Evolutionary conservation across 805 yeast genomes (phyloP), one percentile per base, ranked within the genome.

Genomic region (Wickerhamia fluorescens): DNA sequence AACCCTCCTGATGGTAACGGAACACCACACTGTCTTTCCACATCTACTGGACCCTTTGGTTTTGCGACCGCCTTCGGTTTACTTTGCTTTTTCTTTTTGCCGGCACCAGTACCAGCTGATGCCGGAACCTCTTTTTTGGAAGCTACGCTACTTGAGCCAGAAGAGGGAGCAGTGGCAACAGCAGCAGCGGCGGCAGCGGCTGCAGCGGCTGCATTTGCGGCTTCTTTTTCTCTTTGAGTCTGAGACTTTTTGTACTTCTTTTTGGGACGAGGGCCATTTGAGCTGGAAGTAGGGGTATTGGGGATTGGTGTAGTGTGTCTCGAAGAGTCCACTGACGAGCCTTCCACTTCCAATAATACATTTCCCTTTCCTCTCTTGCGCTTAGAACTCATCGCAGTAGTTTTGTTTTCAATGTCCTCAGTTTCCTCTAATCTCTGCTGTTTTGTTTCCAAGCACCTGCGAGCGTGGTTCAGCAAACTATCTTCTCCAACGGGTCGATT

Each of bases 11-110:
- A 82, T 0, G 95, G 87, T 36, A 92, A 61, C 5, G 85, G 82
- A 8, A 92, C 97, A 54, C 98, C 98, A 66, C 98, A 92, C 57
- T 92, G 97, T 41, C 74, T 75, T 48, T 87, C 94, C 27, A 87
- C 94, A 53, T 87, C 94, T 14, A 87, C 87, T 4, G 95, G 88
- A 15, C 88, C 80, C 56, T 83, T 72, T 34, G 77, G 66, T 54
- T 81, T 77, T 27, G 75, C 56, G 24, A 67, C 54, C 18, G 73
- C 28, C 35, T 60, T 62, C 10, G 58, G 51, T 27, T 55, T 52
- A 9, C 53, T 39, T 13, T 38, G 51, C 44, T 71, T 62, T 35
- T 53, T 46, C 38, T 56, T 58, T 36, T 50, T 53, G 7, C 36
- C 32, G 21, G 27, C 12, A 15, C 36, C 34, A n/a, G n/a, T n/a